These are phyloP conservation scores for Pascua guehoae DNA, from an alignment of 1,284 basidiomycete species.

Conservation along the genomic window DNA sequence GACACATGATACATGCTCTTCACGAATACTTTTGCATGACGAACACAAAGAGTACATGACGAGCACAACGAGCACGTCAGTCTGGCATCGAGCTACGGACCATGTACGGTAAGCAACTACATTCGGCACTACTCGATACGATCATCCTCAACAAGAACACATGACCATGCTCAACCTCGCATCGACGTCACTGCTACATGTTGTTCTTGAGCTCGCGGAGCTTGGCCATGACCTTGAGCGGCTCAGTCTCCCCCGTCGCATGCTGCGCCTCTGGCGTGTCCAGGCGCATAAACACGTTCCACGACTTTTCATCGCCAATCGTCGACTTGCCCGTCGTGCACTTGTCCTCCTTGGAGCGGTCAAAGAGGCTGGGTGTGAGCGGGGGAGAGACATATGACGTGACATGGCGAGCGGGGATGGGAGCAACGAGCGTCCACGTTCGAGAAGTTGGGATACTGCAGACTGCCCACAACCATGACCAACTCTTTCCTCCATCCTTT, in stretches of 20 bases:
- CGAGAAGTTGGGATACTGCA: no score
- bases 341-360: slow-evolving; percentile 34
- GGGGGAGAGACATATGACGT: no score
- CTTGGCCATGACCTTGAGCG: slow-evolving; percentile 64
- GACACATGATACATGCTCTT: no score
- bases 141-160: not conserved
- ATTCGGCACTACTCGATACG: not conserved
- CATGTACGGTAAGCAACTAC: no score
- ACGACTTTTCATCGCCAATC: slow-evolving; percentile 55
- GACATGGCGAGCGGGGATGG: no score
- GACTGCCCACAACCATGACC: no score
- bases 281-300: slow-evolving; percentile 54
- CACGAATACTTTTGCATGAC: no score
- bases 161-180: not conserved
- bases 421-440: not conserved
- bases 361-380: slow-evolving; percentile 25
- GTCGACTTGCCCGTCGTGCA: slow-evolving; percentile 51
- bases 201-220: slow-evolving; percentile 81
- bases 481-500: no score
- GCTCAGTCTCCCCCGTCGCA: slow-evolving; percentile 51
- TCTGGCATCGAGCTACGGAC: no score
- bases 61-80: no score
- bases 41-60: no score
- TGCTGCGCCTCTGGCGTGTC: slow-evolving; percentile 49
- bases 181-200: slow-evolving; percentile 48